Evolutionary conservation across 139 green algal species (phyloP).

Genomic region (Asterochloris sp.): DNA sequence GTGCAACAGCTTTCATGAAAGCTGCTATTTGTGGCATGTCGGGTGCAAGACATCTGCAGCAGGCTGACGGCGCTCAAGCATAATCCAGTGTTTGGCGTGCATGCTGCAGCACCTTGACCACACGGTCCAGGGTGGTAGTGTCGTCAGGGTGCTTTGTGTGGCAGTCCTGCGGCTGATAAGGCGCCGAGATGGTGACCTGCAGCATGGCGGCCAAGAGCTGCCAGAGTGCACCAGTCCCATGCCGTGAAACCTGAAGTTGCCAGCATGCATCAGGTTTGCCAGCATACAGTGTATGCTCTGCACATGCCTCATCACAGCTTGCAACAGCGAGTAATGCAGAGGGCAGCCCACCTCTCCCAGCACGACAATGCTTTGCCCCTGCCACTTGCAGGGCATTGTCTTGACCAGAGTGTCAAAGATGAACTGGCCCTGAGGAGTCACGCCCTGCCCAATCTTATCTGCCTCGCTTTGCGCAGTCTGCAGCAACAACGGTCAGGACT

Average conservation of each 20-base stretch:
- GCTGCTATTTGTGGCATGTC: no score
- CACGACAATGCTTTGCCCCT: conserved; percentile 43
- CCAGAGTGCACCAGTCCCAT: no score
- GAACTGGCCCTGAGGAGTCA: conserved; percentile 38
- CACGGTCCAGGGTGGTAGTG: conserved; percentile 2
- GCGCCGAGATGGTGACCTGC: conserved; percentile 3
- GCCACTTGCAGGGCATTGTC: conserved; percentile 48
- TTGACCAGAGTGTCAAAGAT: conserved; percentile 52
- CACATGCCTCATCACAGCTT: background rate
- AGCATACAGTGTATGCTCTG: background rate
- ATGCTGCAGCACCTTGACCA: conserved; percentile 3
- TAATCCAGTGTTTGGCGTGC: no score
- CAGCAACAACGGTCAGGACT: background rate
- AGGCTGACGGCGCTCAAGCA: no score
- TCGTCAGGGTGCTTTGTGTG: conserved; percentile 1
- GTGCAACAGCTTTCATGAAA: no score
- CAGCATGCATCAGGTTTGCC: no score
- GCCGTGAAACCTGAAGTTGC: no score
- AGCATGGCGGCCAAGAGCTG: background rate
- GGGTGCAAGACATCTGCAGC: no score
- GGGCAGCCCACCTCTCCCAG: conserved; percentile 42
- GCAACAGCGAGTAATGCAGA: no score
- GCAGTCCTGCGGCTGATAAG: background rate
- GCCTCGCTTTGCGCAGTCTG: conserved; percentile 48
- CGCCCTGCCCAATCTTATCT: conserved; percentile 39